phyloP scores from a whole-genome alignment of 1,284 basidiomycete genomes.

The Apiotrichum siamense region DNA sequence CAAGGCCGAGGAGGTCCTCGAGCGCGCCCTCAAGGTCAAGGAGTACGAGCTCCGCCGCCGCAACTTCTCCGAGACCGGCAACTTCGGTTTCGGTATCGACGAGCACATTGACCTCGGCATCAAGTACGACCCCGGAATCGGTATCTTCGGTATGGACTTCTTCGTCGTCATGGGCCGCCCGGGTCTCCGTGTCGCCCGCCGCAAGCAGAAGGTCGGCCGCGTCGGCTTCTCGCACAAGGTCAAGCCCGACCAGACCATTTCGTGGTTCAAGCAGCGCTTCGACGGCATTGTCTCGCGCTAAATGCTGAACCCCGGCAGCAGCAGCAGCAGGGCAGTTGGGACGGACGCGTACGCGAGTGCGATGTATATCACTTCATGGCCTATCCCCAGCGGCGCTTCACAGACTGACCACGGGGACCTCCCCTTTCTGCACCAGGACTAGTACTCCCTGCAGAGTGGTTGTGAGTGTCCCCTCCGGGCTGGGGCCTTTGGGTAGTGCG shows the following conservation, averaged over 20 bases:
- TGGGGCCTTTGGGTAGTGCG: not conserved
- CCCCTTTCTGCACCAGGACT: constrained; percentile 3
- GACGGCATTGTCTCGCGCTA: constrained; percentile 76
- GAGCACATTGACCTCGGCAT: constrained; percentile 99
- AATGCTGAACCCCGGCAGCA: too few relatives aligned
- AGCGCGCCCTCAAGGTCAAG: constrained; percentile 99
- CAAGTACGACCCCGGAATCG: constrained; percentile 92
- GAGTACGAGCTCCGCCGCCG: constrained; percentile 90
- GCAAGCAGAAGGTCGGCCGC: constrained; percentile 82
- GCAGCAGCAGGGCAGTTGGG: too few relatives aligned
- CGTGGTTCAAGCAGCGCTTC: constrained; percentile 99
- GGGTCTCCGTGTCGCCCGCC: constrained; percentile 82
- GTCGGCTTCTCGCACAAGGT: constrained; percentile 84
- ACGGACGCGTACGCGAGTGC: too few relatives aligned
- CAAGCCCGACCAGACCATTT: constrained; percentile 86
- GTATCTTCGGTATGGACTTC: constrained; percentile 98
- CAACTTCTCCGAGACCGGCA: constrained; percentile 94
- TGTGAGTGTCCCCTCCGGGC: constrained; percentile 1
- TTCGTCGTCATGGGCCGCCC: constrained; percentile 97
- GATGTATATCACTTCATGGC: constrained; percentile 17
- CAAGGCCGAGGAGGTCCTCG: constrained; percentile 98
- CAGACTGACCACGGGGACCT: constrained; percentile 7
- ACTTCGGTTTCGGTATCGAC: constrained; percentile 97
- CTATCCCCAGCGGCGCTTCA: not conserved
- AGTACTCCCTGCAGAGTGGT: constrained; percentile 6